Base-by-base conservation (phyloP, 768 basidiomycete genomes). In the Phlebiopsis gigantea region DNA sequence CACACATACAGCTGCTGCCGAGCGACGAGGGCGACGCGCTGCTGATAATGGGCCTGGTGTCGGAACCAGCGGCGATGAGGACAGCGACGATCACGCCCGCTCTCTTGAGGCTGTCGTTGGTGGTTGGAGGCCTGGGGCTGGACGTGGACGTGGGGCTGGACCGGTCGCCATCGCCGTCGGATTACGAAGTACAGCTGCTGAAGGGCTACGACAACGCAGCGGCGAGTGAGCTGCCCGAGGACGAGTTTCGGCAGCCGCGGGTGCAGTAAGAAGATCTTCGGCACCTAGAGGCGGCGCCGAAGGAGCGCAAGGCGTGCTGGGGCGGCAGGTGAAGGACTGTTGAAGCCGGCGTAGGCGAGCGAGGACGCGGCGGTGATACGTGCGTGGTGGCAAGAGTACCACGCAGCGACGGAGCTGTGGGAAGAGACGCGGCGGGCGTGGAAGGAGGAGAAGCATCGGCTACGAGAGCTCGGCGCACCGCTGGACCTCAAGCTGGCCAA, bases 401-500 rank as follows among this genome's bases (percentile, higher is more conserved):
- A 73, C 53, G 70, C 70, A n/a, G 69, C 71, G 63, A 70, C 72
- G 58, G 70, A 71, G 57, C 62, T 66, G 56, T 71, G 72, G 30
- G 71, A 70, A 58, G 80, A 78, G 62, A 77, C 76, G 53, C 69
- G 75, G 60, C 75, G 71, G 58, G 65, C 55, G 61, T 69, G 78
- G 59, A 82, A 80, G 66, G 69, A 73, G 49, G 79, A 81, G 62
- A 78, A 78, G 62, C 84, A 83, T 67, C 71, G 77, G 41, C 74
- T 75, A 22, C 75, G 77, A 59, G 85, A 87, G 71, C 69, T 85
- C 10, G 75, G 77, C 8, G 73, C 79, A 30, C 70, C 86, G 58
- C 68, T 87, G 60, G 73, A 81, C 62, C 65, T 85, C 59, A 86
- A 85, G 69, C n/a, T n/a, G n/a, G n/a, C n/a, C n/a, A n/a, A n/a